Percentiles rank a stretch among this genome's conserved stretches.
These are phyloP conservation scores for Penicillium sp. DNA, from an alignment of 2,329 filamentous ascomycete genomes.

Conservation along the genomic window DNA sequence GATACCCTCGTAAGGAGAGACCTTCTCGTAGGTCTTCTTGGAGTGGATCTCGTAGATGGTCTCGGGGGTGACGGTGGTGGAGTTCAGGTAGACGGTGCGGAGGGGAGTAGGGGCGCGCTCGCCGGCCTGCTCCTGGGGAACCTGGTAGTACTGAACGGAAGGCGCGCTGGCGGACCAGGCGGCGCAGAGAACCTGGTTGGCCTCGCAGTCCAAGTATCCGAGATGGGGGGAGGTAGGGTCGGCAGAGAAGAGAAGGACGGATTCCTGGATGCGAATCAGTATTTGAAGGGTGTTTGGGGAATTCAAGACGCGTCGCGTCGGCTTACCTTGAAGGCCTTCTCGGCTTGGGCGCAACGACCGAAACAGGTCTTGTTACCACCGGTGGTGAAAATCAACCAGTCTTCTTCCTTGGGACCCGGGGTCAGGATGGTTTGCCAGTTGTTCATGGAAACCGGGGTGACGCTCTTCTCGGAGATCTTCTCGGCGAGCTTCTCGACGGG, in stretches of 20 bases:
- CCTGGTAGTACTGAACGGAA: slow-evolving; percentile 57
- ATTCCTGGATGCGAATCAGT: slow-evolving; percentile 44
- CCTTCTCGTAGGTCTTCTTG: slow-evolving; percentile 57
- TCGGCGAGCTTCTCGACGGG: slow-evolving; percentile 47
- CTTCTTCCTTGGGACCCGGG: slow-evolving; percentile 43
- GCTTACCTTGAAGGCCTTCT: slow-evolving; percentile 55
- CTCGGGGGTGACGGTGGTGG: slow-evolving; percentile 57
- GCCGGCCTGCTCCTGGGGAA: slow-evolving; percentile 55
- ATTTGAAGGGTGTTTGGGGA: slow-evolving; percentile 2
- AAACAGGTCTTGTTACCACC: slow-evolving; percentile 67
- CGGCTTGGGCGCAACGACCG: slow-evolving; percentile 57
- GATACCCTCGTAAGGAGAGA: slow-evolving; percentile 56
- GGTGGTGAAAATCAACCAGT: slow-evolving; percentile 64
- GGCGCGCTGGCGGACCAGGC: slow-evolving; percentile 61
- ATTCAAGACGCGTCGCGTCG: background rate
- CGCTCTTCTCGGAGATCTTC: slow-evolving; percentile 51
- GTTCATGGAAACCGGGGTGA: slow-evolving; percentile 55
- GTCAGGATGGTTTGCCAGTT: slow-evolving; percentile 60
- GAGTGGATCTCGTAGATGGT: slow-evolving; percentile 59
- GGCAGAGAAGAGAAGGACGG: slow-evolving; percentile 55
- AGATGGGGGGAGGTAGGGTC: slow-evolving; percentile 58
- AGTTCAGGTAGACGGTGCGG: slow-evolving; percentile 58
- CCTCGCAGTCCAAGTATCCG: slow-evolving; percentile 61
- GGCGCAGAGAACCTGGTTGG: slow-evolving; percentile 60
- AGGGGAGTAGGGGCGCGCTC: slow-evolving; percentile 55